Evolutionary conservation across 306 rosid species (phyloP).

Genomic region (Lathyrus oleraceus): DNA sequence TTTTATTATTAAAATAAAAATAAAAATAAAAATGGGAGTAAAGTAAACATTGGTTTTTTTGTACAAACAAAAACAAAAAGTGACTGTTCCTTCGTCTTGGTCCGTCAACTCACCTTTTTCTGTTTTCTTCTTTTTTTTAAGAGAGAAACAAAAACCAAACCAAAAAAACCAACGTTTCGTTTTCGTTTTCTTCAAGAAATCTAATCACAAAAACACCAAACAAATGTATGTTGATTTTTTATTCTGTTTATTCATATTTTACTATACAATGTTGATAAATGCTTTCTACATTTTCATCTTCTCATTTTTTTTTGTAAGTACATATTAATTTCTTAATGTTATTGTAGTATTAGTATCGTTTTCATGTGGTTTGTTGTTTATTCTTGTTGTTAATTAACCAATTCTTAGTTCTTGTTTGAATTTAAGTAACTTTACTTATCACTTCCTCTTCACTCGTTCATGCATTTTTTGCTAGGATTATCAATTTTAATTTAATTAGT

Average conservation of each 20-base stretch:
- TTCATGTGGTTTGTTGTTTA: not conserved
- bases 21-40: no score
- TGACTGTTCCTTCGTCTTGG: not conserved
- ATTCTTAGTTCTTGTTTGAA: not conserved
- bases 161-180: not conserved
- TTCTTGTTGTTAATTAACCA: not conserved
- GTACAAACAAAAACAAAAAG: not conserved
- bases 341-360: not conserved
- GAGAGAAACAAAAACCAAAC: not conserved
- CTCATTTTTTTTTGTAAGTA: not conserved
- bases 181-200: not conserved
- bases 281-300: not conserved
- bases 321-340: not conserved
- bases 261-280: not conserved
- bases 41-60: no score
- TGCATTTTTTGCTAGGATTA: not conserved
- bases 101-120: not conserved
- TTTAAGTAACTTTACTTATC: not conserved
- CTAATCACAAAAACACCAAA: not conserved
- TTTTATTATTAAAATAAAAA: no score
- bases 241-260: not conserved
- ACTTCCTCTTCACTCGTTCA: constrained; percentile 11
- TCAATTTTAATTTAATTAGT: not conserved
- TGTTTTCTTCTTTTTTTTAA: no score
- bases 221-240: not conserved